Percentiles rank a stretch among this genome's conserved stretches.
phyloP scores from a whole-genome alignment of 148 eudicot genomes.

The Rhododendron kiyosumense region DNA sequence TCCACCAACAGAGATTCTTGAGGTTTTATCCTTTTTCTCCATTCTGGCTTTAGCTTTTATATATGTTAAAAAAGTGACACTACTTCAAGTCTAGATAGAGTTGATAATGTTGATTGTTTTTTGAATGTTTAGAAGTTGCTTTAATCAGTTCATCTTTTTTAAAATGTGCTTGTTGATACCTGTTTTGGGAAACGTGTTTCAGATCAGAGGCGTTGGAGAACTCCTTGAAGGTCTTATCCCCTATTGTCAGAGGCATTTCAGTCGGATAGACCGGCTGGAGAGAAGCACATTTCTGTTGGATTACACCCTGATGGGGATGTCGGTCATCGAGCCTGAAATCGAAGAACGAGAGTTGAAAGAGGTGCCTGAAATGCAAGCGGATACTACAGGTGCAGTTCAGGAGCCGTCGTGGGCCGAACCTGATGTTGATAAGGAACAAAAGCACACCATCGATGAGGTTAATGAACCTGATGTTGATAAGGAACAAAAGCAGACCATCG shows the following conservation, averaged over 20 bases:
- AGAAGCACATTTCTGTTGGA: slow-evolving; percentile 81
- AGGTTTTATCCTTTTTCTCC: slow-evolving; percentile 38
- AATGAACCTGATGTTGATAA: slow-evolving; percentile 11
- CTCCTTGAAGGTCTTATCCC: slow-evolving; percentile 93
- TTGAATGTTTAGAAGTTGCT: neutral
- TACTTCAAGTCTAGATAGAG: neutral
- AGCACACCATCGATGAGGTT: slow-evolving; percentile 11
- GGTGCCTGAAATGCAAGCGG: neutral
- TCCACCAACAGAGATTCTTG: slow-evolving; percentile 76
- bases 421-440: slow-evolving; percentile 10
- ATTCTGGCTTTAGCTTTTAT: neutral
- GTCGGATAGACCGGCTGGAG: slow-evolving; percentile 80
- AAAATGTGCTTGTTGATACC: neutral
- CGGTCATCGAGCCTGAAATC: slow-evolving; percentile 71
- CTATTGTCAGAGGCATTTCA: slow-evolving; percentile 89
- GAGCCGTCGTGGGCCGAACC: slow-evolving; percentile 9
- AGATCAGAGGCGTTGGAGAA: slow-evolving; percentile 85
- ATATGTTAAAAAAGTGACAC: neutral
- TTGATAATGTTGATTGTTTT: neutral
- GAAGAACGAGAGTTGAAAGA: slow-evolving; percentile 18
- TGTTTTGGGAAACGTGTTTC: neutral
- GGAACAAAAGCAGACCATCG: slow-evolving; percentile 10
- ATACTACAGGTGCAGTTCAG: slow-evolving; percentile 12
- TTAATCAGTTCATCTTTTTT: neutral
- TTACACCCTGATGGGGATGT: slow-evolving; percentile 84